Conservation (phyloP, 2,329 filamentous ascomycete genomes). For the Karstenula rhodostoma region DNA sequence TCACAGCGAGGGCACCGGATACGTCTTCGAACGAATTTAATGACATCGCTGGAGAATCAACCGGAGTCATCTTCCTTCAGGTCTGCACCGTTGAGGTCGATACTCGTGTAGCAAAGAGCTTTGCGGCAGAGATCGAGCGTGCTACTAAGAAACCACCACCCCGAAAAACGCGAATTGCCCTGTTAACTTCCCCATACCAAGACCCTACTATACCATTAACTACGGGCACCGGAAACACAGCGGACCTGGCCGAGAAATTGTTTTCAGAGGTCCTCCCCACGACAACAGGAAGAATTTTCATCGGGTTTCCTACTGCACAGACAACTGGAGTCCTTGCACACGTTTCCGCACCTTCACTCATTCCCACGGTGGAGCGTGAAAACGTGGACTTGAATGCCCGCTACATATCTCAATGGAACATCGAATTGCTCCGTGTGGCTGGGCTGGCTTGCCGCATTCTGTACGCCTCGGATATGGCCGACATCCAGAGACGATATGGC, state of each 20-base stretch:
- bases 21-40: slow-evolving; percentile 52
- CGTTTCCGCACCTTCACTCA: slow-evolving; percentile 93
- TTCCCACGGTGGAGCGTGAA: slow-evolving; percentile 95
- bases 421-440: slow-evolving; percentile 88
- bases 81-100: slow-evolving; percentile 84
- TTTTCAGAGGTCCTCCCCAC: slow-evolving; percentile 90
- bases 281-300: slow-evolving; percentile 91
- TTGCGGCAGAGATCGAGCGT: slow-evolving; percentile 87
- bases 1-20: slow-evolving; percentile 1
- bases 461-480: slow-evolving; percentile 83
- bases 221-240: slow-evolving; percentile 56
- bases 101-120: slow-evolving; percentile 75
- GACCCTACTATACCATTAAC: slow-evolving; percentile 73
- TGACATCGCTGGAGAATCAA: slow-evolving; percentile 74
- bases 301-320: slow-evolving; percentile 96
- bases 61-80: slow-evolving; percentile 84
- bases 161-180: slow-evolving; percentile 82
- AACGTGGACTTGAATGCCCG: slow-evolving; percentile 96
- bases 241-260: slow-evolving; percentile 73
- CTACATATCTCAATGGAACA: slow-evolving; percentile 94
- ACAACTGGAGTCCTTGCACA: slow-evolving; percentile 94
- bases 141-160: slow-evolving; percentile 98
- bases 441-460: slow-evolving; percentile 90
- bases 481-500: slow-evolving; percentile 63
- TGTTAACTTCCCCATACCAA: slow-evolving; percentile 90